Base-by-base conservation (phyloP, 331 rosid species). In the Rhamnella rubrinervis region DNA sequence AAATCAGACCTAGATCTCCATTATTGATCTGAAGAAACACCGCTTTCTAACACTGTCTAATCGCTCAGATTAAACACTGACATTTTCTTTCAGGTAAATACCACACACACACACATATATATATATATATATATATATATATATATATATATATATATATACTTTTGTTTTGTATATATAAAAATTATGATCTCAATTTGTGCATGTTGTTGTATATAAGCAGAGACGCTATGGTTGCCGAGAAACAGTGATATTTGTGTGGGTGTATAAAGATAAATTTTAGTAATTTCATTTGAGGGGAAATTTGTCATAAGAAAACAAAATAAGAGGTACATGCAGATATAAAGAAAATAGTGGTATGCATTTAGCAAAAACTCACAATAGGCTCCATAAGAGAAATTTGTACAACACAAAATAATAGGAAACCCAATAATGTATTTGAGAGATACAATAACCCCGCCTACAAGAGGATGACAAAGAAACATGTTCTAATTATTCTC, bases 211-310 rank as follows among this genome's bases (percentile, higher is more conserved):
- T 61, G 23, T 23, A 23, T 58, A 75, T 23, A 23, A 23, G 23
- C 88, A 93, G 98, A 86, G 84, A 47, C 78, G 98, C 41, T 90
- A 90, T 68, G 97, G 98, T 28, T 93, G 93, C 82, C 93, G 97
- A 11, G 97, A 23, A 23, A 23, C 23, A 23, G 23, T 23, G 23
- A 23, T 23, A 23, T 23, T 23, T 23, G 23, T 23, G 23, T 23
- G 23, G 23, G 23, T 23, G 23, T 23, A 23, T 23, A 23, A 0
- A 23, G 23, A 23, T 23, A 23, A 23, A 23, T 23, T 23, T 23
- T 23, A 23, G 23, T 23, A 23, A 23, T 23, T 23, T 23, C 23
- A 23, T 23, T 23, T 23, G 23, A 23, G 23, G 23, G 23, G 1
- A 23, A 23, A 23, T 23, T 23, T 23, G 23, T 23, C 1, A 23